phyloP scores from a whole-genome alignment of 768 basidiomycete species.

The Xerocomus potaroensis region DNA sequence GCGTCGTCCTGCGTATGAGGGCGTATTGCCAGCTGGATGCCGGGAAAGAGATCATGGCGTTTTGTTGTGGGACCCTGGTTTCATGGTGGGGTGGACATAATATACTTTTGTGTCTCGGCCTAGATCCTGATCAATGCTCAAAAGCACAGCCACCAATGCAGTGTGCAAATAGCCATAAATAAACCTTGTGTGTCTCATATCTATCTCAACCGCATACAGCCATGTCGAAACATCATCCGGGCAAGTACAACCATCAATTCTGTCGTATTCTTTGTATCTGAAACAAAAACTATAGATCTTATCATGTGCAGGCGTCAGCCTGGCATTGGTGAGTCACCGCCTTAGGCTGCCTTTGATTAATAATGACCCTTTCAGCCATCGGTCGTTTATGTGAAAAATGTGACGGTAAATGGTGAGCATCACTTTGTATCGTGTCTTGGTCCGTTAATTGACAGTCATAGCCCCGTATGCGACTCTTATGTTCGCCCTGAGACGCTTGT shows the following conservation, averaged over 20 bases:
- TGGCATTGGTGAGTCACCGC: conserved; percentile 73
- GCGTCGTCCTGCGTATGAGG: conserved; percentile 18
- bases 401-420: conserved; percentile 93
- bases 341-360: not conserved
- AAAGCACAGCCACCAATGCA: conserved; percentile 13
- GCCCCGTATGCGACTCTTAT: conserved; percentile 98
- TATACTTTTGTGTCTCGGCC: not conserved
- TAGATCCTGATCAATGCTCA: no score
- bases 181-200: conserved; percentile 3
- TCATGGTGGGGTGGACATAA: conserved; percentile 8
- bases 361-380: conserved; percentile 58
- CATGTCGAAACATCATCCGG: conserved; percentile 93
- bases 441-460: conserved; percentile 29
- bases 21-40: conserved; percentile 27
- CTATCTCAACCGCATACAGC: conserved; percentile 12
- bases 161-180: conserved; percentile 11
- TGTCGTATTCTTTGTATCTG: no score
- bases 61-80: conserved; percentile 1
- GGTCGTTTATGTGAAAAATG: conserved; percentile 98
- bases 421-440: not conserved
- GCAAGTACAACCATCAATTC: conserved; percentile 36
- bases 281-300: conserved; percentile 60
- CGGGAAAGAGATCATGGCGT: conserved; percentile 33
- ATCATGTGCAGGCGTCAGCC: conserved; percentile 99
- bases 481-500: conserved; percentile 98